Evolutionary conservation across 169 alveolate species (phyloP).

Genomic region (Sarcocystis neurona): DNA sequence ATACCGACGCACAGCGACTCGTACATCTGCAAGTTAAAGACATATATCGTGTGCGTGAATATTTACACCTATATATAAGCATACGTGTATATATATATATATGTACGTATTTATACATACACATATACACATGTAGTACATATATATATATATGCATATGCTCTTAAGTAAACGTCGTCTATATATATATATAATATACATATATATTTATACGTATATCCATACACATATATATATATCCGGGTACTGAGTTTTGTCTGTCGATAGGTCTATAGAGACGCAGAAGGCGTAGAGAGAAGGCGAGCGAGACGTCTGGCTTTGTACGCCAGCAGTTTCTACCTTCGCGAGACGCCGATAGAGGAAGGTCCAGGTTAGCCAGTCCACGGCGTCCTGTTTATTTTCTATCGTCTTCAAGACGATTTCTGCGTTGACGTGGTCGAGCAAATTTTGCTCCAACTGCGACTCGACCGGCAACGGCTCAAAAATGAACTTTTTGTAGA

Average conservation of each 20-base stretch:
- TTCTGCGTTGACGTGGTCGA: constrained; percentile 96
- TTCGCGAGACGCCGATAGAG: constrained; percentile 96
- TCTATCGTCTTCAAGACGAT: constrained; percentile 95
- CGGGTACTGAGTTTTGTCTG: too few species aligned
- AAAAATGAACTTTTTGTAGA: constrained; percentile 93
- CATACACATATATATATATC: too few species aligned
- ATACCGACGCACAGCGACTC: too few species aligned
- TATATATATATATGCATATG: too few species aligned
- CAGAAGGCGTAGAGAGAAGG: not conserved
- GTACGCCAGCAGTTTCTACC: constrained; percentile 22
- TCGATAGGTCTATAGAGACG: too few species aligned
- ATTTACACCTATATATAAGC: not conserved
- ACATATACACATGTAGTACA: too few species aligned
- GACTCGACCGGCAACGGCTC: constrained; percentile 99
- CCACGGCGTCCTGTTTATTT: constrained; percentile 96
- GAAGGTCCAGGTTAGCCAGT: constrained; percentile 99
- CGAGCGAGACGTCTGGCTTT: not conserved
- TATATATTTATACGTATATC: too few species aligned
- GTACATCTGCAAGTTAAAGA: too few species aligned
- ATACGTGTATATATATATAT: not conserved
- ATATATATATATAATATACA: too few species aligned
- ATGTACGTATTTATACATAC: constrained; percentile 24
- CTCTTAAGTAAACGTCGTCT: too few species aligned
- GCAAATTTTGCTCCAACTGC: constrained; percentile 89
- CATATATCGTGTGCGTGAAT: too few species aligned